Percentiles rank a stretch among this genome's conserved stretches.
Evolutionary conservation across 495 filamentous ascomycete species (phyloP).

Genomic region (Xylaria longipes): DNA sequence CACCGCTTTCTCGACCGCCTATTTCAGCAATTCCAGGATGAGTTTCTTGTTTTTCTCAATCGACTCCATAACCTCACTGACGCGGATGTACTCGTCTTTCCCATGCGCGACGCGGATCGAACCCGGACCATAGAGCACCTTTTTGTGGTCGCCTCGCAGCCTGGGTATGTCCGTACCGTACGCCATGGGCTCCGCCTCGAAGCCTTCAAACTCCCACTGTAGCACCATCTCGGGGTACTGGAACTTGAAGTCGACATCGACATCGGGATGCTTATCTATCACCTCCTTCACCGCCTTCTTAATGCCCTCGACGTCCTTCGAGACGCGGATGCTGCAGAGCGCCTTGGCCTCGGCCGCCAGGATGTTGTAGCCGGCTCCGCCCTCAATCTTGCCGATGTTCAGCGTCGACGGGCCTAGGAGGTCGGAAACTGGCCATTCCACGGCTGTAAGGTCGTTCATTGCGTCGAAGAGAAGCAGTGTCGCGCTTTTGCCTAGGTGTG

Average conservation of each 20-base stretch:
- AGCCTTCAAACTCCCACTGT: conserved; percentile 70
- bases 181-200: conserved; percentile 69
- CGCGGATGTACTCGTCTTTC: conserved; percentile 70
- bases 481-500: conserved; percentile 72
- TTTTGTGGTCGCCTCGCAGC: conserved; percentile 64
- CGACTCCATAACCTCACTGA: conserved; percentile 61
- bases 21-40: conserved; percentile 21
- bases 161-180: conserved; percentile 80
- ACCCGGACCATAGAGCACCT: conserved; percentile 78
- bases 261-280: conserved; percentile 51
- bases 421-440: conserved; percentile 65
- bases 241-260: conserved; percentile 59
- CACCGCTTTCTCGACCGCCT: not conserved
- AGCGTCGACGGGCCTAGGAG: conserved; percentile 75
- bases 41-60: conserved; percentile 64
- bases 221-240: conserved; percentile 68
- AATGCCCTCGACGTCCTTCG: conserved; percentile 63
- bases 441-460: conserved; percentile 58
- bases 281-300: conserved; percentile 56
- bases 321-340: conserved; percentile 65
- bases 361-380: conserved; percentile 75
- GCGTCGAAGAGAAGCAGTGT: conserved; percentile 68
- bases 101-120: conserved; percentile 76
- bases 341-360: conserved; percentile 67
- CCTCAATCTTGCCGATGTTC: conserved; percentile 71